Evolutionary conservation across 139 green algal species (phyloP).

Genomic region (Chlamydomonas sphaeroides): DNA sequence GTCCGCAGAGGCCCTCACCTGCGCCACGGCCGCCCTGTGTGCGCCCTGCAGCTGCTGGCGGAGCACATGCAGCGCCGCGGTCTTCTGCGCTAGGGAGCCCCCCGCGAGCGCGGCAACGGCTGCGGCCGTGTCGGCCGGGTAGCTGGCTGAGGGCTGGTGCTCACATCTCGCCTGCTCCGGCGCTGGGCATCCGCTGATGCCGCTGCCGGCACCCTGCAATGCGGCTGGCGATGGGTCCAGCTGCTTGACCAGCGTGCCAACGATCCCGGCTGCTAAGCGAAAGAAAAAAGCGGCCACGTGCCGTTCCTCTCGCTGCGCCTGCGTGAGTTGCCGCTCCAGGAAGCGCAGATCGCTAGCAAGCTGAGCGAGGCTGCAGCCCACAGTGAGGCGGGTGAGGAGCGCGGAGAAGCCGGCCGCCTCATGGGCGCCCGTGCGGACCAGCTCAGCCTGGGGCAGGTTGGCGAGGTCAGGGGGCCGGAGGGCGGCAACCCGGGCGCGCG

Average conservation of each 20-base stretch:
- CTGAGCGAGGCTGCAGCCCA: conserved; percentile 6
- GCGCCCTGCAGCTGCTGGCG: background rate
- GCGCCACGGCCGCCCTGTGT: no score
- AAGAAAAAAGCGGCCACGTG: conserved; percentile 29
- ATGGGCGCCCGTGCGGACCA: background rate
- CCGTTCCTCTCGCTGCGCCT: background rate
- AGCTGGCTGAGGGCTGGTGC: no score
- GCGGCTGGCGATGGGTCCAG: no score
- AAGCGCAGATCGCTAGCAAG: conserved; percentile 16
- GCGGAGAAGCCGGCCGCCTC: background rate
- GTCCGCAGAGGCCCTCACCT: no score
- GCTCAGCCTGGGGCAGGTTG: background rate
- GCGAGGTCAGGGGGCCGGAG: background rate
- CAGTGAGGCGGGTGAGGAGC: background rate
- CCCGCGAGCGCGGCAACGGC: no score
- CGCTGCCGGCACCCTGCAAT: no score
- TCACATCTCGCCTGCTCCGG: no score
- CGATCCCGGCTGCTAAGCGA: background rate
- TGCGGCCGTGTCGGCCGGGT: no score
- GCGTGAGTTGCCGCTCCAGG: background rate
- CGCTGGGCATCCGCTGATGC: no score
- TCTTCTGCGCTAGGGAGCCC: no score
- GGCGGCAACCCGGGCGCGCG: no score
- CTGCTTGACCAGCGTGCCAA: no score
- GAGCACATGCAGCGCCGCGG: background rate